These are phyloP conservation scores for Knufia petricola DNA, from an alignment of 2,329 filamentous ascomycete species.

Conservation along the genomic window DNA sequence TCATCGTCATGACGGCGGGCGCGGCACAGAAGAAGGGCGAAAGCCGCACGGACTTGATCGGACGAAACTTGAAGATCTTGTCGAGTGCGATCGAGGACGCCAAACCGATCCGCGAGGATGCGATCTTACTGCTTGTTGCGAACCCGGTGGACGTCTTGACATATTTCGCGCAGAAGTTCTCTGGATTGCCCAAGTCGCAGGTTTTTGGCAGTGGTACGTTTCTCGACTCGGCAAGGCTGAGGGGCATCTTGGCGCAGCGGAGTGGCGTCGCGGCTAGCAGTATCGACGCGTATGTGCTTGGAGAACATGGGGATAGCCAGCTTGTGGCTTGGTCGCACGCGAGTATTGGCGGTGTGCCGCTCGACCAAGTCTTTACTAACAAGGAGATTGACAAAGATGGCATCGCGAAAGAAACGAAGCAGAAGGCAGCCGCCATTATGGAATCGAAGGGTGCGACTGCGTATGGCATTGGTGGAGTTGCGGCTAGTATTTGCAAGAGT, in stretches of 20 bases:
- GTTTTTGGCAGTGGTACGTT: slow-evolving; percentile 47
- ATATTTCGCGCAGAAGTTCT: slow-evolving; percentile 39
- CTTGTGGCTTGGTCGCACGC: slow-evolving; percentile 39
- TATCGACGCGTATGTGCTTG: slow-evolving; percentile 37
- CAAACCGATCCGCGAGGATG: slow-evolving; percentile 39
- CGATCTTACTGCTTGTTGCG: slow-evolving; percentile 43
- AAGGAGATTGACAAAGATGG: slow-evolving; percentile 25
- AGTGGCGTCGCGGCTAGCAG: slow-evolving; percentile 26
- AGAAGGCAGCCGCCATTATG: slow-evolving; percentile 40
- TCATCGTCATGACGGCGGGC: slow-evolving; percentile 46
- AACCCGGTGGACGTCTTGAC: slow-evolving; percentile 49
- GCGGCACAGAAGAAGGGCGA: slow-evolving; percentile 42
- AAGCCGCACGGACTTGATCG: slow-evolving; percentile 38
- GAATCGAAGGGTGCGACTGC: slow-evolving; percentile 42
- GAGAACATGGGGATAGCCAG: slow-evolving; percentile 42
- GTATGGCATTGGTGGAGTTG: slow-evolving; percentile 42
- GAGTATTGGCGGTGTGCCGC: slow-evolving; percentile 35
- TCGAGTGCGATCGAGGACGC: slow-evolving; percentile 40
- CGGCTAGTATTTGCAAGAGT: slow-evolving; percentile 41
- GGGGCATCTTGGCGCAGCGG: slow-evolving; percentile 16
- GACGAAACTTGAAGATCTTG: slow-evolving; percentile 41
- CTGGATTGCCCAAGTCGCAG: slow-evolving; percentile 39
- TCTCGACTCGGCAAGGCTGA: slow-evolving; percentile 42
- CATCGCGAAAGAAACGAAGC: slow-evolving; percentile 37
- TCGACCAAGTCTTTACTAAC: slow-evolving; percentile 28